Conservation (phyloP, 2,329 filamentous ascomycete genomes). For the Seiridium unicorne region DNA sequence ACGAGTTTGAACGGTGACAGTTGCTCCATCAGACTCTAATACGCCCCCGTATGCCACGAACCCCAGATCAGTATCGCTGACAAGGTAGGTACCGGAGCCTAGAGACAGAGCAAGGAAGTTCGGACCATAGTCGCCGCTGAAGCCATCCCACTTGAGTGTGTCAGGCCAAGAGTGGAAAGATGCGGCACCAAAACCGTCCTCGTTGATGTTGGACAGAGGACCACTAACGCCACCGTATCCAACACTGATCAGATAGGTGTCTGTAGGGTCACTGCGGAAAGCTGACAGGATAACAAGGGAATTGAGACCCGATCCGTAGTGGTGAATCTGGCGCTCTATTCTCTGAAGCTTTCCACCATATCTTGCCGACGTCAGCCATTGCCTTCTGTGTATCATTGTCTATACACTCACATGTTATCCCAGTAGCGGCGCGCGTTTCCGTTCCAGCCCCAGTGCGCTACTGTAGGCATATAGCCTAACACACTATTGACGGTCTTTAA, state of each 20-base stretch:
- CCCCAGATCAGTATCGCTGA: conserved; percentile 41
- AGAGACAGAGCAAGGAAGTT: conserved; percentile 51
- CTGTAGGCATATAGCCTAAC: conserved; percentile 54
- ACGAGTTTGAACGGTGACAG: conserved; percentile 35
- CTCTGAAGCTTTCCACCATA: conserved; percentile 40
- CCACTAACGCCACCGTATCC: conserved; percentile 54
- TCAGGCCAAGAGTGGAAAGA: conserved; percentile 59
- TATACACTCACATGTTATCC: conserved; percentile 49
- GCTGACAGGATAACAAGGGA: conserved; percentile 51
- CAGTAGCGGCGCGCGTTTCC: conserved; percentile 60
- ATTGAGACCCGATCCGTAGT: conserved; percentile 60
- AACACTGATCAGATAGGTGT: conserved; percentile 50
- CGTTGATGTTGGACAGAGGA: conserved; percentile 53
- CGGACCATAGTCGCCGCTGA: conserved; percentile 56
- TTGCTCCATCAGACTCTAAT: conserved; percentile 18
- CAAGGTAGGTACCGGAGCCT: conserved; percentile 49
- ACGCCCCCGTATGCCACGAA: conserved; percentile 50
- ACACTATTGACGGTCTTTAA: conserved; percentile 53
- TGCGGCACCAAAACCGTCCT: conserved; percentile 51
- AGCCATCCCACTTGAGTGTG: conserved; percentile 54
- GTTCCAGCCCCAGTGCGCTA: conserved; percentile 62
- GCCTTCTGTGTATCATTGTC: background rate
- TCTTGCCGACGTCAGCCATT: conserved; percentile 16
- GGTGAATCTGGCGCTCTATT: conserved; percentile 54
- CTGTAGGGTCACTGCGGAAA: conserved; percentile 44